Evolutionary conservation across 2,329 filamentous ascomycete species (phyloP).

Genomic region (Colletotrichum chrysophilum): DNA sequence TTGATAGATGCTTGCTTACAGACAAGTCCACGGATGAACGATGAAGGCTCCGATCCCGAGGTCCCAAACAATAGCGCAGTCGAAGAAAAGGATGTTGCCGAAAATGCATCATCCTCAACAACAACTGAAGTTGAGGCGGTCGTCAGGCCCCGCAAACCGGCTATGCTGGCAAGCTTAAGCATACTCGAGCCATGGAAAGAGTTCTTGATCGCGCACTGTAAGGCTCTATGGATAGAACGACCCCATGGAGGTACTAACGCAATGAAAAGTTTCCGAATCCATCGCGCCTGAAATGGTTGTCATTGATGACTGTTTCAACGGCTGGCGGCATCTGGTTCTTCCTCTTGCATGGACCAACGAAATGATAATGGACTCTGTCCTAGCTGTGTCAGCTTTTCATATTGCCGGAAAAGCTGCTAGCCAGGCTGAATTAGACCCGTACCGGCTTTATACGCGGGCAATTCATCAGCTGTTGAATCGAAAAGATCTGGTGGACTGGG

Average conservation of each 20-base stretch:
- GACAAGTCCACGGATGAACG: not conserved
- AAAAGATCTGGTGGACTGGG: not conserved
- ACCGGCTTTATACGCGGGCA: not conserved
- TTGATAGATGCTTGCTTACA: not conserved
- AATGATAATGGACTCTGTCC: constrained; percentile 28
- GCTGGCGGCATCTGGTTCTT: constrained; percentile 25
- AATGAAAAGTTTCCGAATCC: constrained; percentile 22
- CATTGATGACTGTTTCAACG: constrained; percentile 24
- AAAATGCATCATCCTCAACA: not conserved
- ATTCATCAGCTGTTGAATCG: not conserved
- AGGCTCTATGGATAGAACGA: not conserved
- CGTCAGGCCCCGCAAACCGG: not conserved
- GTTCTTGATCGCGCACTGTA: constrained; percentile 12
- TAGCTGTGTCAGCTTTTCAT: constrained; percentile 30
- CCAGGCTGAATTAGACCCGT: not conserved
- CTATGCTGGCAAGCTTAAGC: not conserved
- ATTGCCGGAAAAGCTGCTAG: not conserved
- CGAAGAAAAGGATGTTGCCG: no score
- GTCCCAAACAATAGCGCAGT: not conserved
- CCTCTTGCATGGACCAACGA: constrained; percentile 25
- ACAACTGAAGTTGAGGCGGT: no score
- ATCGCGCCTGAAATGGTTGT: constrained; percentile 29
- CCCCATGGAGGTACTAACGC: not conserved
- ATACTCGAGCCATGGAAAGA: constrained; percentile 3
- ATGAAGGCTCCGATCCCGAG: not conserved